Base-by-base conservation (phyloP, 805 yeast genomes). In the Saccharomyces kudriavzevii region DNA sequence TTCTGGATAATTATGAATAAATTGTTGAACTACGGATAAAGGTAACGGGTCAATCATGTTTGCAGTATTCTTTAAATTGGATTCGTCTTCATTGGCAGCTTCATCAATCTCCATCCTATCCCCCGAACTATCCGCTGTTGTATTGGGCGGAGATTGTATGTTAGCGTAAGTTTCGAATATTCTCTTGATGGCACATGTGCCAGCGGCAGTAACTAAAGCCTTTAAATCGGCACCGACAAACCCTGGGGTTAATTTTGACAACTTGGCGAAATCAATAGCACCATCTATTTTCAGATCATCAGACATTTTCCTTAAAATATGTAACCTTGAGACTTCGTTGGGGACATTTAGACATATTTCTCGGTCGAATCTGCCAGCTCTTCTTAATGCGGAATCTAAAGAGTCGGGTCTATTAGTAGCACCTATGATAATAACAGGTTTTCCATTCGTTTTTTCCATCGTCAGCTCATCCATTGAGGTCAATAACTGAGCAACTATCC, bases 331-430 rank as follows among this genome's bases (percentile, higher is more conserved):
- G 2, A 77, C 75, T 68, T 92, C 97, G 67, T 87, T 86, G 3
- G 99, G 99, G n/a, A 94, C 98, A 62, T 88, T 87, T 58, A 94
- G 78, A 65, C 95, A 86, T 29, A 94, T 92, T 71, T 94, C 99
- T 57, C 96, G 77, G 63, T 94, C 99, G 63, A 94, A 94, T 63
- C 99, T 79, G 2, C 99, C 99, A 0, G 97, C 98, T 64, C 99
- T 81, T 70, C 99, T 80, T 58, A 94, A 76, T 0, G 98, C 98
- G 1, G 97, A 83, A 68, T 94, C 99, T 40, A 94, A 75, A 0
- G 97, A 84, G 67, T 94, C 98, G 0, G 99, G 99, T 58, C 99
- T 78, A 66, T 94, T 94, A 0, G 99, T 94, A 0, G 99, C 99
- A 31, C 98, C 99, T 26, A 94, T 83, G 0, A 94, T 85, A 57